phyloP scores from a whole-genome alignment of 1,284 basidiomycete species.

The Trichosporon asahii region DNA sequence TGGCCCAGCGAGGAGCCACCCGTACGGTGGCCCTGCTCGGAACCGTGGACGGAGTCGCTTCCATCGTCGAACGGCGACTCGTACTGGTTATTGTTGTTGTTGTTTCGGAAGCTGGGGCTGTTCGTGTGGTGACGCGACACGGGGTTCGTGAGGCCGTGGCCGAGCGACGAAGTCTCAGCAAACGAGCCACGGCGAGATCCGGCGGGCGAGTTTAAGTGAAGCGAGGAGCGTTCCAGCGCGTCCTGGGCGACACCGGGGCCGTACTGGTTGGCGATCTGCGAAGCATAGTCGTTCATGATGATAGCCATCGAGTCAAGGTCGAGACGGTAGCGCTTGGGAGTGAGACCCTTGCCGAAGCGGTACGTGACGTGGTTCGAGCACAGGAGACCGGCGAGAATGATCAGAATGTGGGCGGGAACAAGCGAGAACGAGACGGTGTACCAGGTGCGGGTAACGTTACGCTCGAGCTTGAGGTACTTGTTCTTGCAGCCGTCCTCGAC shows the following conservation, averaged over 20 bases:
- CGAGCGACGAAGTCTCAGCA: slow-evolving; percentile 8
- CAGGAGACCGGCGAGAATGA: slow-evolving; percentile 62
- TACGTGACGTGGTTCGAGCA: slow-evolving; percentile 72
- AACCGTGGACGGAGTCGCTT: slow-evolving; percentile 11
- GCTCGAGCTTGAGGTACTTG: slow-evolving; percentile 62
- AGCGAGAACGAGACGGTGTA: slow-evolving; percentile 65
- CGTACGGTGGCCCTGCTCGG: slow-evolving; percentile 13
- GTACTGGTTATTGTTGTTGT: slow-evolving; percentile 14
- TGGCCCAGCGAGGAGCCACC: slow-evolving; percentile 4
- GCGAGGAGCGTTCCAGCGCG: slow-evolving; percentile 43
- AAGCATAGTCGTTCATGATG: slow-evolving; percentile 69
- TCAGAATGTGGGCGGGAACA: slow-evolving; percentile 62
- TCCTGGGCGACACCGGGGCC: slow-evolving; percentile 46
- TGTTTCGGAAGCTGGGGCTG: not conserved
- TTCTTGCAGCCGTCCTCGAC: slow-evolving; percentile 67
- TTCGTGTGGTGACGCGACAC: slow-evolving; percentile 9
- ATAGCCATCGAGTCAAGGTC: slow-evolving; percentile 63
- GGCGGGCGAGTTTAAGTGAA: slow-evolving; percentile 29
- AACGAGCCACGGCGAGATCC: slow-evolving; percentile 17
- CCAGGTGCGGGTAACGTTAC: slow-evolving; percentile 57
- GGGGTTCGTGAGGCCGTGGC: slow-evolving; percentile 6
- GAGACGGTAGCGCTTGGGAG: slow-evolving; percentile 66
- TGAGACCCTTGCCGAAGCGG: slow-evolving; percentile 72
- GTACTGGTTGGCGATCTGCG: slow-evolving; percentile 52
- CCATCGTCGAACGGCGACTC: slow-evolving; percentile 20